Evolutionary conservation across 805 yeast genomes (phyloP).

Genomic region (Cyberlindnera nakhonratchasimensis): DNA sequence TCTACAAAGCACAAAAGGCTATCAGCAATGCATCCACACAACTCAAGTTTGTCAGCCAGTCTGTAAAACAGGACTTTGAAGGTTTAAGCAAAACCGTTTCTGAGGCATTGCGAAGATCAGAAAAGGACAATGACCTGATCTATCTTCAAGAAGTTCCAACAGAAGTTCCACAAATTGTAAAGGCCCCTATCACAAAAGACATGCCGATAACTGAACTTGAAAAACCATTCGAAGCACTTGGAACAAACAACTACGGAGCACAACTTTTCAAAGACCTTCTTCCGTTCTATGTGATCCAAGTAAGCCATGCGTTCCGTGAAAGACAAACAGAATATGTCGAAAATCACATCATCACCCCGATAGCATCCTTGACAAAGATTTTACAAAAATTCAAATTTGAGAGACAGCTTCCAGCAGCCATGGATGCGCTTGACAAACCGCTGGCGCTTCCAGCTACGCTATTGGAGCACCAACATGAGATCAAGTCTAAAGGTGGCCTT

Average conservation of each 20-base stretch:
- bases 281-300: conserved; percentile 64
- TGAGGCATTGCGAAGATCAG: conserved; percentile 49
- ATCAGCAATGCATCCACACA: conserved; percentile 36
- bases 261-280: conserved; percentile 56
- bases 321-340: conserved; percentile 53
- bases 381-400: conserved; percentile 44
- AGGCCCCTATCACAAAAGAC: conserved; percentile 56
- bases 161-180: conserved; percentile 40
- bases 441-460: conserved; percentile 56
- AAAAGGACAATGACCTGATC: conserved; percentile 77
- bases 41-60: conserved; percentile 39
- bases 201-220: conserved; percentile 36
- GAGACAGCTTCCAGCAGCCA: conserved; percentile 54
- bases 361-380: conserved; percentile 43
- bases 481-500: conserved; percentile 52
- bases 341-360: conserved; percentile 44
- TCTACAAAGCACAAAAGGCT: conserved; percentile 40
- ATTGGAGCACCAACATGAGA: conserved; percentile 50
- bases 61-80: conserved; percentile 48
- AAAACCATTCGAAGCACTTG: conserved; percentile 28
- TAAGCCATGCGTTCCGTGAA: conserved; percentile 65
- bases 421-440: conserved; percentile 57
- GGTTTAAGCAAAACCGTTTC: conserved; percentile 46
- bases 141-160: conserved; percentile 66
- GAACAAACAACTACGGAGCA: conserved; percentile 22